Conservation (phyloP, 2,329 filamentous ascomycete genomes). For the Epichloe scottii region DNA sequence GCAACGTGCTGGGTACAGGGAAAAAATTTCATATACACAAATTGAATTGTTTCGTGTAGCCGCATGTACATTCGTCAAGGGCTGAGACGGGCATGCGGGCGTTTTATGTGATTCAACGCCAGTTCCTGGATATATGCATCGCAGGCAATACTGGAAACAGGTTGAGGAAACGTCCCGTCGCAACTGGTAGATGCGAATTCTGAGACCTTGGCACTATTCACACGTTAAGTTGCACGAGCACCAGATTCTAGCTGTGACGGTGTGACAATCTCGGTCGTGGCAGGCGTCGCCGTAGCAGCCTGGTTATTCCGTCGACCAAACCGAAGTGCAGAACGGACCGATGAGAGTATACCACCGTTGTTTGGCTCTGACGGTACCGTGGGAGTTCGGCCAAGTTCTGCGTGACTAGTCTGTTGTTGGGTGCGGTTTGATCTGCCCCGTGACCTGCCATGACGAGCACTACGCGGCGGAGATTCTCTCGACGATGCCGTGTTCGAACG, state of each 20-base stretch:
- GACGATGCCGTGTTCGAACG: slow-evolving; percentile 8
- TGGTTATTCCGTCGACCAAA: slow-evolving; percentile 18
- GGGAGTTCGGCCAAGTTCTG: slow-evolving; percentile 7
- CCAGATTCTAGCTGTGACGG: slow-evolving; percentile 37
- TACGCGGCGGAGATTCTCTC: neutral
- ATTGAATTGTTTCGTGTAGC: neutral
- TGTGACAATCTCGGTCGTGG: slow-evolving; percentile 19
- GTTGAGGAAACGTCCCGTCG: too few species aligned
- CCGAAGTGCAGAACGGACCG: slow-evolving; percentile 20
- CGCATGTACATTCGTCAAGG: neutral
- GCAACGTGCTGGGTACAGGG: neutral
- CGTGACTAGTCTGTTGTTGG: slow-evolving; percentile 1
- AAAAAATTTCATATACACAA: neutral
- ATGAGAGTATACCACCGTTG: slow-evolving; percentile 16
- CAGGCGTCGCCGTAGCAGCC: slow-evolving; percentile 6
- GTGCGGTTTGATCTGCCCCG: neutral
- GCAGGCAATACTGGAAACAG: neutral
- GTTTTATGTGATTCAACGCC: neutral
- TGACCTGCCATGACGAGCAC: slow-evolving; percentile 1
- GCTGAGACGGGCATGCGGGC: neutral
- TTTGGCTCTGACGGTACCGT: slow-evolving; percentile 1
- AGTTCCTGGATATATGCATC: neutral
- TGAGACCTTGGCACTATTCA: neutral
- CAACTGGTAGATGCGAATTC: neutral
- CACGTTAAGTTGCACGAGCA: slow-evolving; percentile 13